These are phyloP conservation scores for Phylloporus rhodoxanthus DNA, from an alignment of 768 basidiomycete genomes.

Conservation along the genomic window DNA sequence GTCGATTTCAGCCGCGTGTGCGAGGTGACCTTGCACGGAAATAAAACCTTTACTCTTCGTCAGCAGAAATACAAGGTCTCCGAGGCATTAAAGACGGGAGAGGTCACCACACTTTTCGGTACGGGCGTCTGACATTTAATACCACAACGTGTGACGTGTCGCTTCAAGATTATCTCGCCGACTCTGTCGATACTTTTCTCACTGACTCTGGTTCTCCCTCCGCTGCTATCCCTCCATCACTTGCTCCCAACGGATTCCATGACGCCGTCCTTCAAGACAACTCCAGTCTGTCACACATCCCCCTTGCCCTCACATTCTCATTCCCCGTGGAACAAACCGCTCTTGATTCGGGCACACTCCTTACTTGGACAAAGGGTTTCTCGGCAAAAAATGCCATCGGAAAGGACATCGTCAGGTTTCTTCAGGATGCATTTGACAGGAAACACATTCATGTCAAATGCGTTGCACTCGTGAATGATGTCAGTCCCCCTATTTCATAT, in stretches of 20 bases:
- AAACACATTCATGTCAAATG: conserved; percentile 91
- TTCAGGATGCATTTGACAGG: conserved; percentile 88
- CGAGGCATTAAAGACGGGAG: conserved; percentile 87
- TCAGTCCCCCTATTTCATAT: conserved; percentile 41
- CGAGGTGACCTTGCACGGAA: conserved; percentile 85
- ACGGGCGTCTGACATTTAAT: conserved; percentile 10
- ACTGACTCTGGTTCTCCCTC: conserved; percentile 42
- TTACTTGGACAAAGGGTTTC: conserved; percentile 97
- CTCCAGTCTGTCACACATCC: conserved; percentile 41
- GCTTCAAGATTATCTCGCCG: conserved; percentile 86
- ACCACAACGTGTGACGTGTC: conserved; percentile 8
- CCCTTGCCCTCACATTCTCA: conserved; percentile 91
- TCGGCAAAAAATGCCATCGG: conserved; percentile 86
- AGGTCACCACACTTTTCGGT: conserved; percentile 86
- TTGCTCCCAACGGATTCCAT: conserved; percentile 14
- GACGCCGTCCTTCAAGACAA: conserved; percentile 10
- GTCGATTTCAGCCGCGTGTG: conserved; percentile 74
- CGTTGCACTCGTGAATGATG: conserved; percentile 91
- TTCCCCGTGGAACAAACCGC: conserved; percentile 98
- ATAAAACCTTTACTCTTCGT: conserved; percentile 81
- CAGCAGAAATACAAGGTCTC: conserved; percentile 98
- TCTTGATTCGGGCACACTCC: conserved; percentile 78
- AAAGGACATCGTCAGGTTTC: conserved; percentile 79
- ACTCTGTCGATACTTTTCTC: conserved; percentile 92
- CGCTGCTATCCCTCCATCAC: conserved; percentile 22